phyloP scores from a whole-genome alignment of 768 basidiomycete species.

The Gloeopeniophorella convolvens region DNA sequence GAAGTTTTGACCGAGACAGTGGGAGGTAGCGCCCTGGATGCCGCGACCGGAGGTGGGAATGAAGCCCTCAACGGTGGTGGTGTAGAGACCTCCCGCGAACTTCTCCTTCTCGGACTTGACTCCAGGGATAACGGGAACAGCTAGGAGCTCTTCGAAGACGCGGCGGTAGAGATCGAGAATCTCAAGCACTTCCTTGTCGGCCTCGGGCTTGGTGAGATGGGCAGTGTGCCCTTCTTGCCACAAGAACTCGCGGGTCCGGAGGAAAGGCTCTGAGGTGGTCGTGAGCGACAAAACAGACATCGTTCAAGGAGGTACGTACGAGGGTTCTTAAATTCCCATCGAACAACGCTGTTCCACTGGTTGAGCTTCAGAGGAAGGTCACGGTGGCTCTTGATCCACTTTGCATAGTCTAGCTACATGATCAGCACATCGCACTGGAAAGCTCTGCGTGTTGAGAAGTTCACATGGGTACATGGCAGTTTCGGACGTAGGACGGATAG shows the following conservation, averaged over 20 bases:
- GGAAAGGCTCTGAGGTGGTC: slow-evolving; percentile 92
- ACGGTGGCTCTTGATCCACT: slow-evolving; percentile 97
- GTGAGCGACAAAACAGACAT: too few species aligned
- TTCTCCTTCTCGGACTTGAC: slow-evolving; percentile 99
- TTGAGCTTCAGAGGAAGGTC: slow-evolving; percentile 96
- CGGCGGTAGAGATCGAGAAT: slow-evolving; percentile 95
- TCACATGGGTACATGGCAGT: slow-evolving; percentile 98
- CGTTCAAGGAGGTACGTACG: slow-evolving; percentile 46
- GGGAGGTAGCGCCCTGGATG: slow-evolving; percentile 96
- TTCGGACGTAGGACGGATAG: slow-evolving; percentile 96
- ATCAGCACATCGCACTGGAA: not conserved
- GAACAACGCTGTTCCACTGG: slow-evolving; percentile 98
- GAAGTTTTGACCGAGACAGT: slow-evolving; percentile 98
- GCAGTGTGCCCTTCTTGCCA: slow-evolving; percentile 99
- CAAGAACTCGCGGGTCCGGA: slow-evolving; percentile 98
- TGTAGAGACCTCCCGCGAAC: slow-evolving; percentile 96
- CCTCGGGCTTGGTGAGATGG: slow-evolving; percentile 80
- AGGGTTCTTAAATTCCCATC: slow-evolving; percentile 99
- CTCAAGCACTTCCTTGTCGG: slow-evolving; percentile 84
- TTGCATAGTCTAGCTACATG: slow-evolving; percentile 73
- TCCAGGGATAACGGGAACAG: slow-evolving; percentile 94
- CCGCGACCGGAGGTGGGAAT: slow-evolving; percentile 95
- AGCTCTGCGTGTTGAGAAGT: too few species aligned
- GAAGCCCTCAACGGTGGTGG: slow-evolving; percentile 97
- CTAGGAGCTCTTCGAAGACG: slow-evolving; percentile 94